Conservation (phyloP, 208 protist species). For the Acanthamoeba lenticulata region DNA sequence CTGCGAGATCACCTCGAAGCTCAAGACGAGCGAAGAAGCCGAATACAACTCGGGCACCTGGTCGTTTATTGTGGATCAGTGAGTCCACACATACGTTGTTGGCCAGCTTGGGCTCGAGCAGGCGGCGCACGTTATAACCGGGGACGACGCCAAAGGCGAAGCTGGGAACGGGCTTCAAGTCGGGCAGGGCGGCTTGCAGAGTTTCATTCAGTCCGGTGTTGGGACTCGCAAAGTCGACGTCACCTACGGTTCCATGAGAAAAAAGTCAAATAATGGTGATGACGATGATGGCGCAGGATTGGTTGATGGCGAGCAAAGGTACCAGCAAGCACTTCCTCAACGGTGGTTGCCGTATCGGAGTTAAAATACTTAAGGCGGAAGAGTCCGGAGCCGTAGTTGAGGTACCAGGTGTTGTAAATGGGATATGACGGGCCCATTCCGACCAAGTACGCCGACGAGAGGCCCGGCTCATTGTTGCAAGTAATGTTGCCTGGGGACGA, state of each 20-base stretch:
- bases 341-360: not conserved
- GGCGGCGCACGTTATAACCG: not conserved
- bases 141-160: not conserved
- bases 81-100: too few species aligned
- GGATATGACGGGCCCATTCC: not conserved
- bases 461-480: not conserved
- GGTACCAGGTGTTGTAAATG: not conserved
- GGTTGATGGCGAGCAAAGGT: not conserved
- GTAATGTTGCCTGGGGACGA: not conserved
- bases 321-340: not conserved
- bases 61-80: not conserved
- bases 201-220: not conserved
- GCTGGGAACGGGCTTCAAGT: not conserved
- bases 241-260: not conserved
- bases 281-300: too few species aligned
- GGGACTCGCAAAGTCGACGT: not conserved
- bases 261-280: not conserved
- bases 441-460: not conserved
- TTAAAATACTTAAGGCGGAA: slow-evolving; percentile 23
- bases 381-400: not conserved
- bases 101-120: too few species aligned
- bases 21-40: not conserved
- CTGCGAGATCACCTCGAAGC: not conserved
- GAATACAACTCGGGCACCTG: not conserved
- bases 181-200: not conserved